Evolutionary conservation across 371 early-diverging fungal genomes (phyloP).

Genomic region (Sanchytrium tribonematis): DNA sequence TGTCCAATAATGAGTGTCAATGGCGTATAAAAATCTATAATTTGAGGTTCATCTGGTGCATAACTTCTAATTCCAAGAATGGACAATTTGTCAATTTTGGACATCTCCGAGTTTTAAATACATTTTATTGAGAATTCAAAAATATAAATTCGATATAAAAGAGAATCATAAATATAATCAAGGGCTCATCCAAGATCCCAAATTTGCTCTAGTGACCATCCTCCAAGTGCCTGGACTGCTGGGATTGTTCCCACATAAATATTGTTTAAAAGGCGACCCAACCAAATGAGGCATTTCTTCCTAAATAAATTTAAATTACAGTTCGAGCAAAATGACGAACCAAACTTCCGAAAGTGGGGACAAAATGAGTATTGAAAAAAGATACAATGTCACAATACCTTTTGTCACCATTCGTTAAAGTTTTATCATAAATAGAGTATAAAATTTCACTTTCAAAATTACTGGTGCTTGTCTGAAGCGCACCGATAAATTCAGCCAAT

Average conservation of each 20-base stretch:
- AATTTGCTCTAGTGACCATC: not conserved
- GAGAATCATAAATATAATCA: not conserved
- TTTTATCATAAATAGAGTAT: not conserved
- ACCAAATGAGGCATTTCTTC: not conserved
- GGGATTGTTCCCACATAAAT: not conserved
- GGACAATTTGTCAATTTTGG: conserved; percentile 33
- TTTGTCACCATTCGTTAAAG: not conserved
- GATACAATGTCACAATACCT: not conserved
- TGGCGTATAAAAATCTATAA: conserved; percentile 71
- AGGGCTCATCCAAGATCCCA: not conserved
- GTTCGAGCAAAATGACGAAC: not conserved
- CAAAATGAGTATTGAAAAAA: not conserved
- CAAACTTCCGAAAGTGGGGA: not conserved
- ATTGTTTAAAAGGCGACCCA: not conserved
- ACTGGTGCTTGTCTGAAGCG: not conserved
- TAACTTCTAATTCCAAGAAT: conserved; percentile 89
- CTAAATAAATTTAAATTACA: not conserved
- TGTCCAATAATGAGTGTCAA: conserved; percentile 94
- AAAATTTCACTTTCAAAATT: not conserved
- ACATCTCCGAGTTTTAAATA: no score
- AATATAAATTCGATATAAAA: no score
- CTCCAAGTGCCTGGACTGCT: not conserved
- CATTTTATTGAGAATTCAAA: no score
- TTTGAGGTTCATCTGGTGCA: conserved; percentile 37
- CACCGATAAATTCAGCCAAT: not conserved